Evolutionary conservation across 2,329 filamentous ascomycete genomes (phyloP).

Genomic region (Xylaria sp.): DNA sequence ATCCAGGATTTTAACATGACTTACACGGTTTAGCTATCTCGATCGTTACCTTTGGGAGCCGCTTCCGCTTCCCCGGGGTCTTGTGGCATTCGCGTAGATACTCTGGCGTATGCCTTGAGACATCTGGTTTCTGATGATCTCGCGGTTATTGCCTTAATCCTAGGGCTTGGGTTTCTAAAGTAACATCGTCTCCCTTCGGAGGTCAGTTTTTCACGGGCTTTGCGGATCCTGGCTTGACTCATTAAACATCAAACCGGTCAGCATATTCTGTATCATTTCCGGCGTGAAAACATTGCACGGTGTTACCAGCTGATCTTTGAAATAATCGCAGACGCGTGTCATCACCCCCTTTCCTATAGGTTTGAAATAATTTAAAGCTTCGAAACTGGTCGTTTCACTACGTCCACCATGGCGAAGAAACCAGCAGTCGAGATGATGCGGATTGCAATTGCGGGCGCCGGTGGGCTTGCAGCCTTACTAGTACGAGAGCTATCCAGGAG

Average conservation of each 20-base stretch:
- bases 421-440: slow-evolving; percentile 62
- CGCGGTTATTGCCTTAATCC: slow-evolving; percentile 38
- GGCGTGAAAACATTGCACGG: slow-evolving; percentile 38
- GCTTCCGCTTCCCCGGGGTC: slow-evolving; percentile 39
- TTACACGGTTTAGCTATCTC: slow-evolving; percentile 36
- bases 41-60: slow-evolving; percentile 38
- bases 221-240: slow-evolving; percentile 44
- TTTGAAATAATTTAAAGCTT: slow-evolving; percentile 34
- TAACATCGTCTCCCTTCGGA: slow-evolving; percentile 39
- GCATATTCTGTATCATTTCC: slow-evolving; percentile 39
- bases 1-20: slow-evolving; percentile 41
- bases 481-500: slow-evolving; percentile 70
- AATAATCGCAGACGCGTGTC: slow-evolving; percentile 23
- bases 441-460: slow-evolving; percentile 71
- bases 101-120: slow-evolving; percentile 42
- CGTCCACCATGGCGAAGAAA: slow-evolving; percentile 44
- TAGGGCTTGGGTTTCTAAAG: slow-evolving; percentile 41
- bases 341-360: slow-evolving; percentile 29
- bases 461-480: slow-evolving; percentile 68
- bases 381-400: slow-evolving; percentile 17
- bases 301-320: slow-evolving; percentile 35
- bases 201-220: slow-evolving; percentile 34
- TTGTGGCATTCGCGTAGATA: slow-evolving; percentile 37
- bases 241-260: slow-evolving; percentile 39
- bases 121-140: slow-evolving; percentile 38